Evolutionary conservation across 805 yeast genomes (phyloP).

Genomic region (Huiozyma naganishii): DNA sequence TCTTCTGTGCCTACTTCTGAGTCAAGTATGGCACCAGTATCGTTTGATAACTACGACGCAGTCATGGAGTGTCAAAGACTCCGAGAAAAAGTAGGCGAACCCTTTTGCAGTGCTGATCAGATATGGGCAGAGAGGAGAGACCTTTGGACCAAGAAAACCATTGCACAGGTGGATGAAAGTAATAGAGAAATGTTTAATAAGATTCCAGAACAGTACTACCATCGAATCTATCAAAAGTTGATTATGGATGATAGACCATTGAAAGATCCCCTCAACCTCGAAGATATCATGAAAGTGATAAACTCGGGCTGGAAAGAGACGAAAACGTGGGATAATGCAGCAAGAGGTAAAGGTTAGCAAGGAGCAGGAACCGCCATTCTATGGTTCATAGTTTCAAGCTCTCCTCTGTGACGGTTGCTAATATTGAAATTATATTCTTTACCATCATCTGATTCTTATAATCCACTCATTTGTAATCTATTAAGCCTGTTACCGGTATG

Average conservation of each 20-base stretch:
- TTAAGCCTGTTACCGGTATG: no score
- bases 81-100: constrained; percentile 26
- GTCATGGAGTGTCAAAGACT: constrained; percentile 24
- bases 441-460: neutral
- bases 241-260: constrained; percentile 61
- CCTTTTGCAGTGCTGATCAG: constrained; percentile 42
- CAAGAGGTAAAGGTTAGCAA: constrained; percentile 11
- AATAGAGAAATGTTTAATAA: constrained; percentile 17
- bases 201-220: constrained; percentile 41
- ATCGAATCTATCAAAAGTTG: constrained; percentile 54
- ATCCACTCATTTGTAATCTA: neutral
- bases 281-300: constrained; percentile 59
- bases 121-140: constrained; percentile 63
- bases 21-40: constrained; percentile 1
- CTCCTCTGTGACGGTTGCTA: neutral
- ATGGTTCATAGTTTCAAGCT: neutral
- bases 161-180: neutral
- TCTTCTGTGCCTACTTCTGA: no score
- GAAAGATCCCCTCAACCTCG: constrained; percentile 60
- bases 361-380: neutral
- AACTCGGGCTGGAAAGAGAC: constrained; percentile 79
- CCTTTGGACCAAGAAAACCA: constrained; percentile 44
- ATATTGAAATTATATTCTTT: neutral
- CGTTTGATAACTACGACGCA: constrained; percentile 25
- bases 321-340: constrained; percentile 58